Evolutionary conservation across 2,329 filamentous ascomycete species (phyloP).

Genomic region (Verticillium albo-atrum): DNA sequence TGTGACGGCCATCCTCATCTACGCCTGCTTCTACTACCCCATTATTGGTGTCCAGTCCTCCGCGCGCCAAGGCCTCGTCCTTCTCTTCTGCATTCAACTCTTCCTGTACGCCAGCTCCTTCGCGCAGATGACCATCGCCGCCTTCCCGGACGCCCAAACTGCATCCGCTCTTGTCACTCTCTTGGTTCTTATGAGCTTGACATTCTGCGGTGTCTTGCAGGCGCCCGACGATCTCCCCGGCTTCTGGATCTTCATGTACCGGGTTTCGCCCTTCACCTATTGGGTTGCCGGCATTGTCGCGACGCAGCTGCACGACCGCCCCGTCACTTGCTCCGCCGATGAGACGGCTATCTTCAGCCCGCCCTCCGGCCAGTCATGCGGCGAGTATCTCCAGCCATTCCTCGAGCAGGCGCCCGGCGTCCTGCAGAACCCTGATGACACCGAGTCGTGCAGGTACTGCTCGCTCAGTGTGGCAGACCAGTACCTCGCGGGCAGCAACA

Average conservation of each 20-base stretch:
- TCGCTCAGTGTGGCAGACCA: conserved; percentile 58
- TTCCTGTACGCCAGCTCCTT: conserved; percentile 70
- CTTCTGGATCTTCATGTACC: conserved; percentile 79
- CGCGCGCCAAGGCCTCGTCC: conserved; percentile 59
- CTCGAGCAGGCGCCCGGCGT: conserved; percentile 46
- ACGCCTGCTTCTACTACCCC: conserved; percentile 64
- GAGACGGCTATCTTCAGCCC: conserved; percentile 64
- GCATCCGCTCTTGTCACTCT: conserved; percentile 60
- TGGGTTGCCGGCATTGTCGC: conserved; percentile 64
- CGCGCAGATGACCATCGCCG: conserved; percentile 68
- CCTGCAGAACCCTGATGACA: conserved; percentile 58
- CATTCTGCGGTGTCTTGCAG: conserved; percentile 63
- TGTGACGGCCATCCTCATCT: conserved; percentile 59
- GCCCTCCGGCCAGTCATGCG: conserved; percentile 58
- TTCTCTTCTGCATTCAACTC: conserved; percentile 61
- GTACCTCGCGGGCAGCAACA: conserved; percentile 41
- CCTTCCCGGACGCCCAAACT: conserved; percentile 63
- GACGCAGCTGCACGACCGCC: conserved; percentile 55
- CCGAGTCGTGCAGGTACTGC: conserved; percentile 61
- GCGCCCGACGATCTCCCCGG: conserved; percentile 53
- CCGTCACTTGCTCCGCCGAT: conserved; percentile 43
- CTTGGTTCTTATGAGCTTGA: conserved; percentile 52
- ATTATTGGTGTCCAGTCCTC: conserved; percentile 44
- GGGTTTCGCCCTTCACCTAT: conserved; percentile 63
- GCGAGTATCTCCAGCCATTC: conserved; percentile 56